Conservation (phyloP, 495 filamentous ascomycete species). For the Emericellopsis terricola region DNA sequence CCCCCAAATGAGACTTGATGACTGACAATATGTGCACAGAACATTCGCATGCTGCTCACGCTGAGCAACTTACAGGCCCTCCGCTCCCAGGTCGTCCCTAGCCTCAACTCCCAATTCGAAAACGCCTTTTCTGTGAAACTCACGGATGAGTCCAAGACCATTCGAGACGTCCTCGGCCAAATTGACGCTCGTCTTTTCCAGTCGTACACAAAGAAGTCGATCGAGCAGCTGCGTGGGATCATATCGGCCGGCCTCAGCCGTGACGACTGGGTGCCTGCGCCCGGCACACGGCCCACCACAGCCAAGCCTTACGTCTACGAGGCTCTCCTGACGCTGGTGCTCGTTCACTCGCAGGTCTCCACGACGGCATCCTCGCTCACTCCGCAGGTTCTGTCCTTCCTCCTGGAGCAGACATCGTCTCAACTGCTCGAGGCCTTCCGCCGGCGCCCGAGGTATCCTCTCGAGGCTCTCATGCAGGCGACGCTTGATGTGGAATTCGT, state of each 20-base stretch:
- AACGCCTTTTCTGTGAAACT: constrained; percentile 75
- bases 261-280: constrained; percentile 49
- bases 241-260: constrained; percentile 53
- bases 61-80: constrained; percentile 75
- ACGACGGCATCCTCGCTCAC: constrained; percentile 62
- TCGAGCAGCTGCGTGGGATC: constrained; percentile 38
- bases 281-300: constrained; percentile 43
- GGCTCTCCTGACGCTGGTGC: constrained; percentile 61
- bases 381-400: constrained; percentile 53
- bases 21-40: constrained; percentile 34
- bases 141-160: constrained; percentile 76
- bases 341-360: constrained; percentile 79
- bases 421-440: constrained; percentile 58
- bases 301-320: constrained; percentile 81
- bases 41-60: constrained; percentile 82
- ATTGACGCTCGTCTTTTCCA: constrained; percentile 82
- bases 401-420: constrained; percentile 57
- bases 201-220: constrained; percentile 65
- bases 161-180: constrained; percentile 73
- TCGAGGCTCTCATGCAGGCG: constrained; percentile 84
- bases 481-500: constrained; percentile 95
- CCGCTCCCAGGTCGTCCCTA: constrained; percentile 57
- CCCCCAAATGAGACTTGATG: not conserved
- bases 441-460: constrained; percentile 43
- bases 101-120: constrained; percentile 74